These are phyloP conservation scores for Termitomyces sp. DNA, from an alignment of 768 basidiomycete genomes.

Conservation along the genomic window DNA sequence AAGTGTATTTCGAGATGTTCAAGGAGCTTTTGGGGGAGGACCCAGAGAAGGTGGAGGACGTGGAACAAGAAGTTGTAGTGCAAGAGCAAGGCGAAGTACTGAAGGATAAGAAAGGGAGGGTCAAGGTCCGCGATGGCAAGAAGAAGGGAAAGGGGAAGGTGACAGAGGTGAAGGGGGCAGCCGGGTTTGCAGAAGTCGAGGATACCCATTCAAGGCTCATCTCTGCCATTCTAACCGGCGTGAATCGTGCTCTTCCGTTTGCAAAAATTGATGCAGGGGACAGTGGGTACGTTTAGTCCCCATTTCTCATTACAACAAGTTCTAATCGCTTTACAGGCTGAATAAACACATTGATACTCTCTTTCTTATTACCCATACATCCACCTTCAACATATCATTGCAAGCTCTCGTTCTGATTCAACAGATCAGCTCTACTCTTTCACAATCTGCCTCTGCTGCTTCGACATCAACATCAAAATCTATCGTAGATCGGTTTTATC, in stretches of 20 bases:
- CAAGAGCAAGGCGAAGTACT: constrained; percentile 28
- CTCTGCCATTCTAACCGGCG: constrained; percentile 88
- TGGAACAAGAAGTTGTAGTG: constrained; percentile 31
- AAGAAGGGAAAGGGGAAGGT: constrained; percentile 32
- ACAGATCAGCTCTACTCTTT: constrained; percentile 66
- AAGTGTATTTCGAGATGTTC: constrained; percentile 95
- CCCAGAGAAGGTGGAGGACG: constrained; percentile 21
- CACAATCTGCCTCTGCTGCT: constrained; percentile 33
- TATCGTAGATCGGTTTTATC: constrained; percentile 67
- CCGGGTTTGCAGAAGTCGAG: constrained; percentile 72
- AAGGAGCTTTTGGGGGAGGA: constrained; percentile 76
- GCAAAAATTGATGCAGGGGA: constrained; percentile 75
- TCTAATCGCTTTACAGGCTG: constrained; percentile 45
- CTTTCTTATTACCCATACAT: constrained; percentile 92
- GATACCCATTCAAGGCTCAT: constrained; percentile 80
- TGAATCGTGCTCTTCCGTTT: constrained; percentile 94
- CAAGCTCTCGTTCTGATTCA: constrained; percentile 89
- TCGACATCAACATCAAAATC: constrained; percentile 44
- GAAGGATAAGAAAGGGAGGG: constrained; percentile 26
- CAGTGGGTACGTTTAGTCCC: constrained; percentile 45
- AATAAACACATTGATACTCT: constrained; percentile 87
- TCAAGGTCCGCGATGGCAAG: constrained; percentile 26
- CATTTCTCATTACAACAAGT: neutral
- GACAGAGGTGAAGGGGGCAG: constrained; percentile 48
- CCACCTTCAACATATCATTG: constrained; percentile 95